These are phyloP conservation scores for Metschnikowia similis DNA, from an alignment of 805 yeast genomes.

Conservation along the genomic window DNA sequence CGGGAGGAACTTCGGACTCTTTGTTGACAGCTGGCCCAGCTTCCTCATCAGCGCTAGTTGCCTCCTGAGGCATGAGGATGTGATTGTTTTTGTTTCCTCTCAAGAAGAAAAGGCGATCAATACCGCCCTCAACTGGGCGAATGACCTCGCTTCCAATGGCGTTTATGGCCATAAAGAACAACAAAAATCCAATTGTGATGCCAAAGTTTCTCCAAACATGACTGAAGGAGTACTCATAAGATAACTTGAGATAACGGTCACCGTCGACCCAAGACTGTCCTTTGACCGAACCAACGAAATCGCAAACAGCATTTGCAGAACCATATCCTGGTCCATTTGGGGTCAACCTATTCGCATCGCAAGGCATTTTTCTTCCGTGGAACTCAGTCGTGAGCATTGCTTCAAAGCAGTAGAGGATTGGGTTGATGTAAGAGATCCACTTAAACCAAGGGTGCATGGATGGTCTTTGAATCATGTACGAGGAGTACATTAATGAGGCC, in stretches of 20 bases:
- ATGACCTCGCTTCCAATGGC: conserved; percentile 24
- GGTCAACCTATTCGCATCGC: conserved; percentile 19
- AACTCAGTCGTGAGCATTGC: conserved; percentile 28
- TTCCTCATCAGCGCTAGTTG: conserved; percentile 14
- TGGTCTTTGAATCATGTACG: conserved; percentile 29
- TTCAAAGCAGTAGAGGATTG: conserved; percentile 27
- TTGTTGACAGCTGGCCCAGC: conserved; percentile 8
- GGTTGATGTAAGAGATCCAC: conserved; percentile 38
- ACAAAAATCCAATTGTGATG: conserved; percentile 35
- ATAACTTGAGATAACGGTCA: conserved; percentile 30
- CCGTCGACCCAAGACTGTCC: conserved; percentile 20
- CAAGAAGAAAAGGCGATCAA: conserved; percentile 28
- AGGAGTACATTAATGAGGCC: conserved; percentile 28
- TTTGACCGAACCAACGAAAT: conserved; percentile 14
- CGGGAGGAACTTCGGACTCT: conserved; percentile 7
- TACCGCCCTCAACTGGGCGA: conserved; percentile 31
- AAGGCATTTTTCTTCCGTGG: conserved; percentile 27
- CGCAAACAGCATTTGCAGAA: conserved; percentile 12
- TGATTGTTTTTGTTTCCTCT: conserved; percentile 22
- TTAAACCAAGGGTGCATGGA: conserved; percentile 34
- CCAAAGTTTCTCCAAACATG: conserved; percentile 49
- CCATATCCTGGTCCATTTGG: conserved; percentile 26
- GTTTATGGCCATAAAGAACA: conserved; percentile 16
- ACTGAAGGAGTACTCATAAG: conserved; percentile 32
- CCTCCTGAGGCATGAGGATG: conserved; percentile 14